A percentile compares a stretch with the other conserved stretches of the same genome.
Conservation (phyloP, 345 rosid species). For the Aethionema arabicum region DNA sequence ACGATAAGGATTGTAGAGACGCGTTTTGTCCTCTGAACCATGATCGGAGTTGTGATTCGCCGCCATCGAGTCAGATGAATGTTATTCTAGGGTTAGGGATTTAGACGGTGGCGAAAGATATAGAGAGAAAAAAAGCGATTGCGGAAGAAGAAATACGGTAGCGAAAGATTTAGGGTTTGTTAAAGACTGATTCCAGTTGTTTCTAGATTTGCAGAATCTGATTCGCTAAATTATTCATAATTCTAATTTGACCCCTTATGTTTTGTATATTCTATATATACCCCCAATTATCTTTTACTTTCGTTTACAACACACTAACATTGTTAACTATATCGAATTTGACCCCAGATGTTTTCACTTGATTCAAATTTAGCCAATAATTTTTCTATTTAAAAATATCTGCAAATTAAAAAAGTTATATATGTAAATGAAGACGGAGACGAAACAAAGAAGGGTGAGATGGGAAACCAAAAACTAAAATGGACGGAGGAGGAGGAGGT, state of each 20-base stretch:
- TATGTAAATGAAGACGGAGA: background rate
- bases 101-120: slow-evolving; percentile 25
- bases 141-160: too few relatives aligned
- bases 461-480: slow-evolving; percentile 86
- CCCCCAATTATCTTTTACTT: slow-evolving; percentile 11
- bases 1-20: slow-evolving; percentile 86
- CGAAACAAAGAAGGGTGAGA: slow-evolving; percentile 14
- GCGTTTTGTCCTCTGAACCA: slow-evolving; percentile 45
- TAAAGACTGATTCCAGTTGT: slow-evolving; percentile 7
- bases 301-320: background rate
- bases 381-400: background rate
- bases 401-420: too few relatives aligned
- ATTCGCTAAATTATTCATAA: slow-evolving; percentile 16
- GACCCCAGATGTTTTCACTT: background rate
- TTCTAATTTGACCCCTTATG: background rate
- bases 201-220: slow-evolving; percentile 19
- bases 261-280: background rate
- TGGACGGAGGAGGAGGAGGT: slow-evolving; percentile 79
- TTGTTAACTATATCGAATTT: background rate
- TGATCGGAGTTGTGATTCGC: slow-evolving; percentile 42
- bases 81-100: slow-evolving; percentile 7
- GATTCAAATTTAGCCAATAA: background rate
- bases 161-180: slow-evolving; percentile 34
- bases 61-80: slow-evolving; percentile 39
- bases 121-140: slow-evolving; percentile 7